Evolutionary conservation across 768 basidiomycete species (phyloP), one percentile per base, ranked within the genome.

Genomic region (Gymnopilus junonius): DNA sequence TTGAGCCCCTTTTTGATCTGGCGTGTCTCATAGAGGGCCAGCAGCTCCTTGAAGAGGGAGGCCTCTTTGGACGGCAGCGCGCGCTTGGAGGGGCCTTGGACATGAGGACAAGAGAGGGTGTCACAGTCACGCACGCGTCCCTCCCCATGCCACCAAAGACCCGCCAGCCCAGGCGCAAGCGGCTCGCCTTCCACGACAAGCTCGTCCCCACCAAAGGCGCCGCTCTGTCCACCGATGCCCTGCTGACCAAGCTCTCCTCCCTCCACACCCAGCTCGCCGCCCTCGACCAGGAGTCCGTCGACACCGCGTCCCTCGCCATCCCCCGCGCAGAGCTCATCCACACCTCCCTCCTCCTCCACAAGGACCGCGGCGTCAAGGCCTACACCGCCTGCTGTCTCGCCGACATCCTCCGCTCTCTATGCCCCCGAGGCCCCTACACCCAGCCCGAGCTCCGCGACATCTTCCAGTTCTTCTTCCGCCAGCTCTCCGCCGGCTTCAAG

Each of bases 371-470:
- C 25, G 95, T 99, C 67, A 99, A 97, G 76, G 96, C 96, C 0
- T 96, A 92, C 69, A 87, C 92, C 4, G 95, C 95, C 0, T 97
- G 94, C 76, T 99, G 95, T 77, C 84, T 99, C 37, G 95, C 95
- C 1, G 96, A 99, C 74, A 83, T 99, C 58, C 87, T 99, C 62
- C 80, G 95, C 43, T n/a, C 85, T 99, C 39, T 98, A 94, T 74
- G 97, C 97, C 1, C 97, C 97, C 1, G 95, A 99, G 75, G 96
- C 97, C 23, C 97, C 97, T 99, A 97, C 73, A 96, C 90, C 14
- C 88, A 90, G 54, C 77, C 83, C 51, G 93, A 98, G 74, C 87
- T 99, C 35, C 84, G 93, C 80, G 95, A 97, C 75, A 96, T 99
- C 73, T 99, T 99, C 77, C 88, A 95, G 69, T 99, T 99, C 83